phyloP scores from a whole-genome alignment of 192 early-diverging fungal species.

The Coemansia reversa region DNA sequence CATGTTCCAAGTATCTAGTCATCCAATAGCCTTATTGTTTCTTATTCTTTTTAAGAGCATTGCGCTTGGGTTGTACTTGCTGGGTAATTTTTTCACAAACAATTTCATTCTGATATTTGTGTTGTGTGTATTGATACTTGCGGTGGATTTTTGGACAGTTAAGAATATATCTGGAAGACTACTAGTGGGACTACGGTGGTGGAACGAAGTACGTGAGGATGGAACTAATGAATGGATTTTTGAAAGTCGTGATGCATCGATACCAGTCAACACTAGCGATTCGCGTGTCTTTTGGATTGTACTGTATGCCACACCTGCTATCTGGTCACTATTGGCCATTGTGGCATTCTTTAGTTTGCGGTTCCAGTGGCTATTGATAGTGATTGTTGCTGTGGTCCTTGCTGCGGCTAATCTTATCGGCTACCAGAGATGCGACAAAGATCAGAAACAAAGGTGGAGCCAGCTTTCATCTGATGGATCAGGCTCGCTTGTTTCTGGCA shows the following conservation, averaged over 20 bases:
- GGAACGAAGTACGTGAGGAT: slow-evolving; percentile 97
- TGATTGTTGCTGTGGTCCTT: slow-evolving; percentile 79
- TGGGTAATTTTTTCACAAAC: slow-evolving; percentile 77
- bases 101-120: slow-evolving; percentile 92
- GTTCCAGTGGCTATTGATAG: slow-evolving; percentile 82
- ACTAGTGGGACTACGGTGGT: slow-evolving; percentile 97
- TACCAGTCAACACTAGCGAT: slow-evolving; percentile 84
- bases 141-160: slow-evolving; percentile 99
- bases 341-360: slow-evolving; percentile 70
- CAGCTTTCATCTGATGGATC: slow-evolving; percentile 59
- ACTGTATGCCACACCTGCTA: slow-evolving; percentile 78
- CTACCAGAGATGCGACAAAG: slow-evolving; percentile 95
- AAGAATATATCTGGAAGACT: slow-evolving; percentile 97
- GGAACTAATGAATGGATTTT: slow-evolving; percentile 96
- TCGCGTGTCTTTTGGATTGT: slow-evolving; percentile 91
- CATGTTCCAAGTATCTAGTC: slow-evolving; percentile 59
- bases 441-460: slow-evolving; percentile 74
- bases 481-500: slow-evolving; percentile 43
- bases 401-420: slow-evolving; percentile 92
- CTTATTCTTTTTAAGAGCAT: slow-evolving; percentile 81
- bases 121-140: slow-evolving; percentile 82
- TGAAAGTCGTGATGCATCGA: slow-evolving; percentile 71
- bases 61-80: slow-evolving; percentile 83
- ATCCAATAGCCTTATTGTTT: slow-evolving; percentile 89
- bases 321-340: slow-evolving; percentile 83